Percentiles rank a stretch among this genome's conserved stretches.
Conservation (phyloP, 495 filamentous ascomycete species). For the Aspergillus indologenus region DNA sequence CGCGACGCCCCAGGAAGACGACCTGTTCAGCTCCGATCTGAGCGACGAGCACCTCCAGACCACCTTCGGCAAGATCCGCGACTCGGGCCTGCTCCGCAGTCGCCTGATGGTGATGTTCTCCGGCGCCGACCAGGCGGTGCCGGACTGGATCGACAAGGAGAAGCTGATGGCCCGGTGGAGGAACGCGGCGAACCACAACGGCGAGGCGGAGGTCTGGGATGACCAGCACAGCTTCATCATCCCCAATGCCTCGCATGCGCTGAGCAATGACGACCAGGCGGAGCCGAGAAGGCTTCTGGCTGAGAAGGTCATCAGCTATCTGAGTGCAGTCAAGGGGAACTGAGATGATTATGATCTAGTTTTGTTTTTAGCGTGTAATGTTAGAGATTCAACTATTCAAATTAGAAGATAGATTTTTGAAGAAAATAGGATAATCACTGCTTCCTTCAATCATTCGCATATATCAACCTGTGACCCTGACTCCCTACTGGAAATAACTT, state of each 20-base stretch:
- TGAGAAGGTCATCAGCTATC: constrained; percentile 25
- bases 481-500: no score
- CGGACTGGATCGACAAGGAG: constrained; percentile 59
- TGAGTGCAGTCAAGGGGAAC: neutral
- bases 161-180: constrained; percentile 61
- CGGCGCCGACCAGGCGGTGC: constrained; percentile 68
- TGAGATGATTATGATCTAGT: neutral
- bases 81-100: constrained; percentile 49
- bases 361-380: no score
- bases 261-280: constrained; percentile 46
- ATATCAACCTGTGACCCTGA: no score
- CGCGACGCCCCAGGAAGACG: constrained; percentile 65
- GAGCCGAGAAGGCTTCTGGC: constrained; percentile 39
- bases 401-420: no score
- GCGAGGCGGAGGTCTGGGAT: constrained; percentile 33
- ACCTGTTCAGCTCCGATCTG: constrained; percentile 81
- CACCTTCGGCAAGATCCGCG: constrained; percentile 62
- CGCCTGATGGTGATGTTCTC: constrained; percentile 56
- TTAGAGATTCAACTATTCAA: no score
- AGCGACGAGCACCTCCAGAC: constrained; percentile 49
- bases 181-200: constrained; percentile 46
- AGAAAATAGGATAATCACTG: no score
- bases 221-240: constrained; percentile 38
- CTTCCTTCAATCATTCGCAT: no score
- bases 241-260: constrained; percentile 44